Base-by-base conservation (phyloP, 208 protist genomes). In the Plasmodiophora brassicae region DNA sequence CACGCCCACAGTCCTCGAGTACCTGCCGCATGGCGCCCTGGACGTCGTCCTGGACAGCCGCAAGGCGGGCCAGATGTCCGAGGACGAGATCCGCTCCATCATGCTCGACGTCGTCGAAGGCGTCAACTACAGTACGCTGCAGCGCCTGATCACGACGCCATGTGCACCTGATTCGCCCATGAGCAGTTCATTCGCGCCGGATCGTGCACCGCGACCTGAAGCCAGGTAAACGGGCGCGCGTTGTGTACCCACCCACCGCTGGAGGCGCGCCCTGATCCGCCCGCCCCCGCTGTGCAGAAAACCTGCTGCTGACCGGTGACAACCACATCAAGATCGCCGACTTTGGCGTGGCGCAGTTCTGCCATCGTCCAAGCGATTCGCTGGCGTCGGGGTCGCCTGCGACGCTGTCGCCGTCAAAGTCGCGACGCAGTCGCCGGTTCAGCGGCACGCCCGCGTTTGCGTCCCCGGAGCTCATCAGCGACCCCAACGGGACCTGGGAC, bases 71-170 rank as follows among this genome's bases (percentile, higher is more conserved):
- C 14, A 5, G 32, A n/a, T 78, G 5, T 14, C 32, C n/a, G 65
- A 78, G 65, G 14, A 78, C 5, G 32, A 78, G n/a, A 5, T 78
- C 5, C 65, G 41, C n/a, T 14, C 14, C 5, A 14, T 38, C n/a
- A 78, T 78, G 65, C 10, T 78, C 65, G 65, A 78, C n/a, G 41
- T 78, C n/a, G n/a, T 78, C 65, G 65, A 78, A 5, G 65, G 65
- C 5, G 10, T 78, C 10, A n/a, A 78, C 65, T 78, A 78, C n/a
- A 14, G 65, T 78, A 38, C 5, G 65, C 41, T 32, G 20, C 32
- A 5, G 41, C 20, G 41, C n/a, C 25, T 57, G 25, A 14, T 14
- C 50, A 25, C 50, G 25, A 57, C 50, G 20, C 50, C 14, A 25
- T 25, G 50, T 25, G 20, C 50, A 28, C 25, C 50, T 57, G 25